A percentile compares a stretch with the other conserved stretches of the same genome.
Conservation (phyloP, 306 rosid species). For the Ceratonia siliqua region DNA sequence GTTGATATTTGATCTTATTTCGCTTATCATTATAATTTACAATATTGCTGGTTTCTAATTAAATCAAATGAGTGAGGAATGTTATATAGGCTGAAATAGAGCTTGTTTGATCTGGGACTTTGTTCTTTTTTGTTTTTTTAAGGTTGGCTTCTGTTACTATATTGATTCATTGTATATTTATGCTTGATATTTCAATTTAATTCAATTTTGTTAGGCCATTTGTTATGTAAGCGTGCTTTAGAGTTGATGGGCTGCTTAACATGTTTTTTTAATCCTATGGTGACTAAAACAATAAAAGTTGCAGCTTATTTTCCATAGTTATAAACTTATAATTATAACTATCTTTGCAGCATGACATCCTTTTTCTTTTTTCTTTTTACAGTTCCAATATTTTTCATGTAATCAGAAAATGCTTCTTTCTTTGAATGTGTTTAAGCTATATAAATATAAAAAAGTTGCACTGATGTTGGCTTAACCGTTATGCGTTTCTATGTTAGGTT, state of each 20-base stretch:
- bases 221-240: not conserved
- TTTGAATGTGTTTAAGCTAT: not conserved
- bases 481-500: slow-evolving; percentile 38
- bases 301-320: not conserved
- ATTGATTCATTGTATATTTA: not conserved
- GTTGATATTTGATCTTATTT: not conserved
- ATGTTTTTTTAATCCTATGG: not conserved
- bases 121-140: not conserved
- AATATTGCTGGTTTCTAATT: not conserved
- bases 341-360: not conserved
- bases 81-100: not conserved
- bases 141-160: not conserved
- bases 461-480: slow-evolving; percentile 16
- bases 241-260: not conserved
- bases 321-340: not conserved
- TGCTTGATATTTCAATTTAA: not conserved
- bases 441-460: not conserved
- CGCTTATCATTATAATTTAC: not conserved
- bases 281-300: not conserved
- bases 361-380: not conserved
- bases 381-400: not conserved
- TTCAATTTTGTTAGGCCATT: not conserved
- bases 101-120: not conserved
- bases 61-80: not conserved
- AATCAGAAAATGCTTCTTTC: not conserved